Percentiles rank a stretch among this genome's conserved stretches.
phyloP scores from a whole-genome alignment of 805 yeast genomes.

The Komagataella phaffii region DNA sequence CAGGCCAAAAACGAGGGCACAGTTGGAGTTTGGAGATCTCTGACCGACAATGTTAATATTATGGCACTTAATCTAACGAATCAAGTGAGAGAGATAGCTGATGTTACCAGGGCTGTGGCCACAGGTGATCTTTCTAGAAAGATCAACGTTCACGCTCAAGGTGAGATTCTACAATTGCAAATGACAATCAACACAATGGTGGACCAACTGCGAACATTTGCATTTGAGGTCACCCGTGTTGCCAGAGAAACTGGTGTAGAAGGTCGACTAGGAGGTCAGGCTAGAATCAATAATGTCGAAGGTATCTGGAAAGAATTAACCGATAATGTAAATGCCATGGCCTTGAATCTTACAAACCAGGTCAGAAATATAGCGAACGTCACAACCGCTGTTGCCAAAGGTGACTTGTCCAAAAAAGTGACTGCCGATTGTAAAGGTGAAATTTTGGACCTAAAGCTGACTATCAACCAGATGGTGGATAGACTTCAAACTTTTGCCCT shows the following conservation, averaged over 20 bases:
- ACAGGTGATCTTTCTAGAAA: constrained; percentile 73
- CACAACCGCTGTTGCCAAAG: constrained; percentile 79
- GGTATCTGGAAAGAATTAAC: constrained; percentile 85
- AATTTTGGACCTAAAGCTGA: constrained; percentile 64
- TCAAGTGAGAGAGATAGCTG: constrained; percentile 82
- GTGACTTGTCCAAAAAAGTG: constrained; percentile 69
- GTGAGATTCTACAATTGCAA: constrained; percentile 75
- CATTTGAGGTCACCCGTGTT: constrained; percentile 76
- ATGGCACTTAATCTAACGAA: constrained; percentile 83
- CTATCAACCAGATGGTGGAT: constrained; percentile 84
- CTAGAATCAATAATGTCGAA: constrained; percentile 62
- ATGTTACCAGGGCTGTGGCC: constrained; percentile 82
- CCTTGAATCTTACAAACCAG: constrained; percentile 74
- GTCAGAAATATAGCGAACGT: constrained; percentile 82
- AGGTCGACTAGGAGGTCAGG: constrained; percentile 83
- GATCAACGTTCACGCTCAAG: constrained; percentile 85
- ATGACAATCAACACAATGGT: constrained; percentile 85
- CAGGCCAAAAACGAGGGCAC: constrained; percentile 79
- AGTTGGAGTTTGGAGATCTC: constrained; percentile 77
- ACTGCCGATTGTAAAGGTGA: constrained; percentile 80
- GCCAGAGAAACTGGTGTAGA: constrained; percentile 87
- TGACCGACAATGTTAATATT: constrained; percentile 74
- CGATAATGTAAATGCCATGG: constrained; percentile 86
- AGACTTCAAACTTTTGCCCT: constrained; percentile 70
- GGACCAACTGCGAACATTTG: constrained; percentile 71